A percentile compares a stretch with the other conserved stretches of the same genome.
phyloP scores from a whole-genome alignment of 768 basidiomycete species.

The Trametes elegans region DNA sequence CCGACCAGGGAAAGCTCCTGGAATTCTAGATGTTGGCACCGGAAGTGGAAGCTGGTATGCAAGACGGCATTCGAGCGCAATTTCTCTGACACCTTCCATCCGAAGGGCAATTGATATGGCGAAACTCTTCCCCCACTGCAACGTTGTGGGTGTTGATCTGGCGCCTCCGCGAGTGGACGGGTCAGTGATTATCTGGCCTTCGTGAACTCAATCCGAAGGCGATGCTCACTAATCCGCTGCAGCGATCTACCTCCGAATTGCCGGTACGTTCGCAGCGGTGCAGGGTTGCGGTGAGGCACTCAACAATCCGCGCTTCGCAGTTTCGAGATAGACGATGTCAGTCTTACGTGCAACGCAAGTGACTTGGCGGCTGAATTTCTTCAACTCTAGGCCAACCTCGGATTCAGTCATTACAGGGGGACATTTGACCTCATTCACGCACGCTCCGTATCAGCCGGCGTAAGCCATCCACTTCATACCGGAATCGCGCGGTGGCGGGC shows the following conservation, averaged over 20 bases:
- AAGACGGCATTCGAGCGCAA: not conserved
- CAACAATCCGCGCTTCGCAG: conserved; percentile 10
- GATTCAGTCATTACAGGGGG: conserved; percentile 32
- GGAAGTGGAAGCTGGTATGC: conserved; percentile 35
- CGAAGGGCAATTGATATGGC: conserved; percentile 36
- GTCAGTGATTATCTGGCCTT: conserved; percentile 16
- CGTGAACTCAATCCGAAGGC: not conserved
- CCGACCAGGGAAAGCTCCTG: conserved; percentile 24
- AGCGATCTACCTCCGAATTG: conserved; percentile 31
- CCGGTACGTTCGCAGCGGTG: conserved; percentile 23
- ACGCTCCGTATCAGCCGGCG: conserved; percentile 31
- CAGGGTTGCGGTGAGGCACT: not conserved
- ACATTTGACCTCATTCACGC: conserved; percentile 34
- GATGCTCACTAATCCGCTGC: not conserved
- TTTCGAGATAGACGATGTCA: conserved; percentile 37
- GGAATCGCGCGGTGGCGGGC: not conserved
- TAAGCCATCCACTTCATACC: conserved; percentile 17
- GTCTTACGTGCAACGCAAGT: not conserved
- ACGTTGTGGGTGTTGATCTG: conserved; percentile 35
- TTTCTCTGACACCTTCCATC: not conserved
- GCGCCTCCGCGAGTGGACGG: conserved; percentile 28
- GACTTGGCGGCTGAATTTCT: not conserved
- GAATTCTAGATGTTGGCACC: conserved; percentile 32
- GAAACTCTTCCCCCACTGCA: conserved; percentile 31
- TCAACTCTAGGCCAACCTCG: conserved; percentile 30